Evolutionary conservation across 2,329 filamentous ascomycete genomes (phyloP).

Genomic region (Fusarium fracticaudum): DNA sequence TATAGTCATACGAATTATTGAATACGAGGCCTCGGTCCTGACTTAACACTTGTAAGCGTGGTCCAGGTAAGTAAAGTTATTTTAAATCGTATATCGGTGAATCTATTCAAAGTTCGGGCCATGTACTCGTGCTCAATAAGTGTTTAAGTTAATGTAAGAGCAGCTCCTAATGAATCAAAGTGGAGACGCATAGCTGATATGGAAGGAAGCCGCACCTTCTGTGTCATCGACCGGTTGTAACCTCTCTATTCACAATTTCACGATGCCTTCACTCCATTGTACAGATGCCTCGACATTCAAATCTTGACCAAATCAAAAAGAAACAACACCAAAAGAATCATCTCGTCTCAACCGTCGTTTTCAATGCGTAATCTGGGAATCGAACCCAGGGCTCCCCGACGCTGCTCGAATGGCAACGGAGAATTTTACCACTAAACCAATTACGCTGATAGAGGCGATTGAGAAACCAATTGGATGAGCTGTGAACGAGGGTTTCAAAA

Average conservation of each 20-base stretch:
- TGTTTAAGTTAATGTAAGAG: background rate
- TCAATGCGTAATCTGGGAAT: constrained; percentile 1
- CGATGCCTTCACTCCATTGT: background rate
- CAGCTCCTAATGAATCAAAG: background rate
- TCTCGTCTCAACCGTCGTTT: background rate
- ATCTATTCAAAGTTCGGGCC: too few species aligned
- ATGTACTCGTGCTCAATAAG: too few species aligned
- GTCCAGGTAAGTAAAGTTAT: background rate
- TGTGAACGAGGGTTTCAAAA: fast-evolving
- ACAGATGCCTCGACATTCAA: background rate
- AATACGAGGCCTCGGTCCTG: background rate
- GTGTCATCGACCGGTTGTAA: fast-evolving
- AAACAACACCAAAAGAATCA: background rate
- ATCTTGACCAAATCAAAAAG: background rate
- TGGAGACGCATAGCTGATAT: background rate
- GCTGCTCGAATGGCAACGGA: constrained; percentile 11
- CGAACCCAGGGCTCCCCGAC: constrained; percentile 4
- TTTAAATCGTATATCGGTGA: background rate
- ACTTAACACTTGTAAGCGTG: too few species aligned
- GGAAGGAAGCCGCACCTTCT: background rate
- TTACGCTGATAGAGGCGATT: background rate
- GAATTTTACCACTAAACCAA: constrained; percentile 22
- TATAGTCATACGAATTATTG: background rate
- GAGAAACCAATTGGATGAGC: background rate
- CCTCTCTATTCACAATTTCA: background rate